Base-by-base conservation (phyloP, 805 yeast species). In the Candida insectorum region DNA sequence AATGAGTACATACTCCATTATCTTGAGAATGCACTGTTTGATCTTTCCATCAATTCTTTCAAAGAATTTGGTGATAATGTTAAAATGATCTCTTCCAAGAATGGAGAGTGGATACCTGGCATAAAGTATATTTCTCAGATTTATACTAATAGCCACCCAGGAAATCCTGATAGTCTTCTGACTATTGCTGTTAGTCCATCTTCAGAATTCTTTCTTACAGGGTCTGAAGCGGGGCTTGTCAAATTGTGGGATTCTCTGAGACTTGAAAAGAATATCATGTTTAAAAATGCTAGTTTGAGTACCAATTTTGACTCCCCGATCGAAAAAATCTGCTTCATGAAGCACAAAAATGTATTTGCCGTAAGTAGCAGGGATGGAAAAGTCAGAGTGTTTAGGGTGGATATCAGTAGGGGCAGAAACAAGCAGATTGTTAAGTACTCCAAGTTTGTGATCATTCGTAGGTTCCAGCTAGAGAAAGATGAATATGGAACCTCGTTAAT, bases 231-330 rank as follows among this genome's bases (percentile, higher is more conserved):
- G 18, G 96, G 97, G 0, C 51, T 62, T 2, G 48, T 93, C 24
- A 81, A 77, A 43, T 56, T 91, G 0, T 93, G 97, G 97, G 94
- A 86, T 49, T 57, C 80, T 1, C 48, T 61, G 7, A 75, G 78
- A 37, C 58, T 89, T 23, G 86, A 80, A 33, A 73, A 72, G 34
- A 83, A 81, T 25, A 74, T 79, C 3, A 60, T 73, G 7, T 72
- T 73, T 19, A 60, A 70, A 39, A 48, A 37, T 4, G 69, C 86
- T 0, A 54, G 65, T 6, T 42, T 75, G 6, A 60, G 73, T 1
- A 51, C 73, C 1, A 69, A 73, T 25, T 55, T 81, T 29, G 71
- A 71, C 0, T 63, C 77, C 0, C 41, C 77, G 0, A 67, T 86
- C 5, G 65, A 70, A 0, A 60, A 67, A 9, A 56, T 85, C 10